Base-by-base conservation (phyloP, 2,329 filamentous ascomycete genomes). In the Dactylonectria macrodidyma region DNA sequence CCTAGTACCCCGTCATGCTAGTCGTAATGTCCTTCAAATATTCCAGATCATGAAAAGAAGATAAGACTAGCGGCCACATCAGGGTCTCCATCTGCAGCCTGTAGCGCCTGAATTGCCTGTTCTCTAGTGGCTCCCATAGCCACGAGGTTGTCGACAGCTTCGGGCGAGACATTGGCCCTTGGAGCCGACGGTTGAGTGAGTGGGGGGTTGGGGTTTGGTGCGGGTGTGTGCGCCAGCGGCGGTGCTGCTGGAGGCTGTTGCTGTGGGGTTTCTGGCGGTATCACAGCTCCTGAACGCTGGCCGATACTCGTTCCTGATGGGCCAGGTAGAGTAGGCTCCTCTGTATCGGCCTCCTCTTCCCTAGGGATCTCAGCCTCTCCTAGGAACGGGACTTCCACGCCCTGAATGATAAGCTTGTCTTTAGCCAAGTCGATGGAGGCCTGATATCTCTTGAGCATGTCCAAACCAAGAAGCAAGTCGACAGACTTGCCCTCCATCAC, bases 401-500 rank as follows among this genome's bases (percentile, higher is more conserved):
- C 93, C 76, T 96, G 93, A 73, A 99, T 97, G 70, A 97, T 88
- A 19, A 99, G 89, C 70, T 91, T 93, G 76, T 96, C 94, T 77
- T 92, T 92, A 71, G 90, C 88, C 12, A 99, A 87, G 79, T 99
- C 96, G 76, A 99, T 95, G 75, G 89, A 93, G 41, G 95, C 96
- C 81, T 97, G 95, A 81, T 98, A 95, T 46, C 96, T 90, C 84
- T 97, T 98, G 69, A 99, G 87, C 94, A 99, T 99, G 81, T 99
- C 96, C 48, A 99, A 85, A 3, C 96, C 96, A 12, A 99, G 89
- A 2, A 99, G 88, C 19, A 99, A 86, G 79, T 98, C 96, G 26
- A 99, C 96, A 59, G 94, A 91, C 82, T 98, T 99, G 71, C 96
- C 96, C 83, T 99, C 96, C 96, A 99, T 99, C 78, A 99, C 96